A percentile compares a stretch with the other conserved stretches of the same genome.
These are phyloP conservation scores for Debaryomycetaceae sp. DNA, from an alignment of 1,139 yeast species.

Conservation along the genomic window DNA sequence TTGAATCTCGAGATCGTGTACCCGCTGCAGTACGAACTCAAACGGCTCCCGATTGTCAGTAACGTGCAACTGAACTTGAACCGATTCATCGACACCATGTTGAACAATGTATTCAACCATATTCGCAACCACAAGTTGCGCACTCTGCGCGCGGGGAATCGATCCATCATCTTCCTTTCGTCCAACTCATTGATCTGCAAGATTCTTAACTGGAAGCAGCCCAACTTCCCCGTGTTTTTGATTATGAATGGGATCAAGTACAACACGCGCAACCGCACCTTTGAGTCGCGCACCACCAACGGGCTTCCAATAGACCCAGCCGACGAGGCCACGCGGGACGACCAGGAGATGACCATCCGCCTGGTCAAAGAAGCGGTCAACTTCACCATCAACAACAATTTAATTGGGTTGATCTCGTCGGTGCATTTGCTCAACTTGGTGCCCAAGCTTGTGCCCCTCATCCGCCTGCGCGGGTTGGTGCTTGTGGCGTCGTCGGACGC, in stretches of 20 bases:
- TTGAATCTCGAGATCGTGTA: slow-evolving; percentile 75
- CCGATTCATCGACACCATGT: slow-evolving; percentile 67
- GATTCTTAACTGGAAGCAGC: slow-evolving; percentile 95
- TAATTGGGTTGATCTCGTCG: slow-evolving; percentile 80
- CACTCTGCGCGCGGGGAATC: slow-evolving; percentile 21
- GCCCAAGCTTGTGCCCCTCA: slow-evolving; percentile 70
- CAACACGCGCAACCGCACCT: slow-evolving; percentile 21
- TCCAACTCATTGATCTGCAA: slow-evolving; percentile 87
- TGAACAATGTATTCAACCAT: slow-evolving; percentile 73
- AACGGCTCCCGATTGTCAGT: slow-evolving; percentile 50
- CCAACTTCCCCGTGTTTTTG: slow-evolving; percentile 91
- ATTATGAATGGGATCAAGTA: slow-evolving; percentile 64
- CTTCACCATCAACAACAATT: slow-evolving; percentile 77
- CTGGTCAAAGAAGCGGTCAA: slow-evolving; percentile 48
- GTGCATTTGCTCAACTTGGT: slow-evolving; percentile 65
- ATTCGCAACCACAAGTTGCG: slow-evolving; percentile 51
- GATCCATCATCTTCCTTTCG: slow-evolving; percentile 79
- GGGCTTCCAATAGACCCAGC: slow-evolving; percentile 31
- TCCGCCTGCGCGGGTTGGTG: slow-evolving; percentile 77
- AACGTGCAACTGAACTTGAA: slow-evolving; percentile 52
- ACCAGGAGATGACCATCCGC: slow-evolving; percentile 40
- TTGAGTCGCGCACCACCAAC: slow-evolving; percentile 41
- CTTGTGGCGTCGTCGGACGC: slow-evolving; percentile 62
- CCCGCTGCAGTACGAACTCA: slow-evolving; percentile 70
- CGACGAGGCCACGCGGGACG: slow-evolving; percentile 17